phyloP scores from a whole-genome alignment of 2,329 filamentous ascomycete species.

The Myriosclerotinia scirpicola region DNA sequence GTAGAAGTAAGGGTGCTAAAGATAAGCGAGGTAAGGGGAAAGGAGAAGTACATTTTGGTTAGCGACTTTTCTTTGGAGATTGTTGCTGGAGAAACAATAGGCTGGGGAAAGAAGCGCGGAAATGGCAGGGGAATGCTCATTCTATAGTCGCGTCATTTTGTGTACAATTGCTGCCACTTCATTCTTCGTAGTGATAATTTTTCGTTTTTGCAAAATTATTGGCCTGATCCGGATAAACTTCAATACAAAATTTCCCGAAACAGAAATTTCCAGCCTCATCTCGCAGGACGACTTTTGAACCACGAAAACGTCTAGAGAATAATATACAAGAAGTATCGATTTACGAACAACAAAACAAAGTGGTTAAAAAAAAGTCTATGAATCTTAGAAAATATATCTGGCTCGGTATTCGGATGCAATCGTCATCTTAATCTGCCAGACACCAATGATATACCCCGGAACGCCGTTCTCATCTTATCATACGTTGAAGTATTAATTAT shows the following conservation, averaged over 20 bases:
- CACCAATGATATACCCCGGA: slow-evolving; percentile 13
- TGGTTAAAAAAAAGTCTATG: slow-evolving; percentile 11
- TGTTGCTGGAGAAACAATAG: neutral
- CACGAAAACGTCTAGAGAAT: neutral
- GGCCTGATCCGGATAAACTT: neutral
- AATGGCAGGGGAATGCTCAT: slow-evolving; percentile 4
- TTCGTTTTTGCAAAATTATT: neutral
- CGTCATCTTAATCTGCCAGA: neutral
- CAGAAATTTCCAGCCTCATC: neutral
- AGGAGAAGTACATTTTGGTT: neutral
- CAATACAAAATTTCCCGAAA: neutral
- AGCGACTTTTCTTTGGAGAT: neutral
- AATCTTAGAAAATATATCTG: neutral
- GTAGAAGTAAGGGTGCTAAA: neutral
- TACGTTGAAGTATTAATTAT: slow-evolving; percentile 12
- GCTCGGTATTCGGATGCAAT: slow-evolving; percentile 1
- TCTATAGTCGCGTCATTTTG: slow-evolving; percentile 1
- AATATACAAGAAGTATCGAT: no score
- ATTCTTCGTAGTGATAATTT: neutral
- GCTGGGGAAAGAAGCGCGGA: neutral
- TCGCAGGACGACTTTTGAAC: no score
- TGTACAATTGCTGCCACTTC: neutral
- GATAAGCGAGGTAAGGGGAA: slow-evolving; percentile 12
- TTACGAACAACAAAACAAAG: neutral
- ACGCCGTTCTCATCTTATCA: slow-evolving; percentile 19